These are phyloP conservation scores for Gossypium sturtianum DNA, from an alignment of 345 rosid genomes.

Conservation along the genomic window DNA sequence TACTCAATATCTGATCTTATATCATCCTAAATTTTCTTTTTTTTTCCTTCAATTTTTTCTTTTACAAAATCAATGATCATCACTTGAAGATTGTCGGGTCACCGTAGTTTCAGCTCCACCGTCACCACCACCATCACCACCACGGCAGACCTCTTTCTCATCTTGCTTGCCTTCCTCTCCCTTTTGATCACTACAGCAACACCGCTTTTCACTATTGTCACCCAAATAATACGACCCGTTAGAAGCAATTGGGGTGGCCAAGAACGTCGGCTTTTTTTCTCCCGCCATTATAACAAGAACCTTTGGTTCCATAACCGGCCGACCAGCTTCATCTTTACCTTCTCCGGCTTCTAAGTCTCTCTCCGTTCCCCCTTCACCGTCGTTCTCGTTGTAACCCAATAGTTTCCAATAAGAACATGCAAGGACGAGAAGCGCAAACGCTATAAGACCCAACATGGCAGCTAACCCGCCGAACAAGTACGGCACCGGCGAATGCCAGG, in stretches of 20 bases:
- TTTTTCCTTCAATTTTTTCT: background rate
- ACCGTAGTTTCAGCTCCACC: conserved; percentile 4
- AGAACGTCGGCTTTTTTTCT: conserved; percentile 53
- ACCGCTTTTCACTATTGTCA: conserved; percentile 31
- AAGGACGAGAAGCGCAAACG: conserved; percentile 77
- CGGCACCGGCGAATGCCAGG: conserved; percentile 95
- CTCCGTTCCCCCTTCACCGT: conserved; percentile 18
- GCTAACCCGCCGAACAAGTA: conserved; percentile 92
- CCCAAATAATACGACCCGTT: conserved; percentile 37
- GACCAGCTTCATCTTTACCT: conserved; percentile 20
- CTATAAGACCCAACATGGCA: conserved; percentile 86
- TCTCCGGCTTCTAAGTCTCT: conserved; percentile 64
- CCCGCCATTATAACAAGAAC: conserved; percentile 89
- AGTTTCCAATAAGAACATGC: conserved; percentile 95
- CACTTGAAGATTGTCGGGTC: conserved; percentile 4
- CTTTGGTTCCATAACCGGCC: conserved; percentile 51
- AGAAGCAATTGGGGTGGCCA: conserved; percentile 62
- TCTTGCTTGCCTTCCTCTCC: conserved; percentile 17
- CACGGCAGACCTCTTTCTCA: conserved; percentile 16
- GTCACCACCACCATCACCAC: conserved; percentile 13
- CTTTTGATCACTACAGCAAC: conserved; percentile 24
- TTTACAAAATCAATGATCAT: conserved; percentile 5
- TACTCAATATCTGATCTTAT: background rate
- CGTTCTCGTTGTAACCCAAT: conserved; percentile 56
- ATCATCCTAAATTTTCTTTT: background rate